Evolutionary conservation across 805 yeast species (phyloP), one percentile per base, ranked within the genome.

Genomic region (Yarrowia keelungensis): DNA sequence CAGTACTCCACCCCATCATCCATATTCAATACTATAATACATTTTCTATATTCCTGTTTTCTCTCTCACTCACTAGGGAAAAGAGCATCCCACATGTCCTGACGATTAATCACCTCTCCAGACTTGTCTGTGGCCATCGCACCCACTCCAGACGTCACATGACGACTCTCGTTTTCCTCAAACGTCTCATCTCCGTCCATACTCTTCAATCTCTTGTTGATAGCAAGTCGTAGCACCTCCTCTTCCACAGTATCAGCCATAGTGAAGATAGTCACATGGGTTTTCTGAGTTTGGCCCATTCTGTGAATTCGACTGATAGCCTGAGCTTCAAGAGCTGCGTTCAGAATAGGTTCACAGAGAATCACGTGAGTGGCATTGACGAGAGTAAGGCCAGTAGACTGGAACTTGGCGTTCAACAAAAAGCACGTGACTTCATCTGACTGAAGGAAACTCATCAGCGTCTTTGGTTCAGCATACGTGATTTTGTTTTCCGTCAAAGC

Each of bases 311-410:
- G 84, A 62, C 96, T 91, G 67, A 93, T 89, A 0, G 98, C 98
- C 76, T 94, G 99, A 15, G 91, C 76, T 73, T 95, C 98, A 59
- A 92, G 81, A 2, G 97, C 89, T 0, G 93, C 86, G 74, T 92
- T 92, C 15, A 95, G 89, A 69, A 95, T 81, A 0, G 99, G 98
- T 78, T 95, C 99, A 76, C 98, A 90, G 5, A 95, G 77, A 71
- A 93, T 89, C 0, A 95, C 94, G 76, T 95, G 97, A 2, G 90
- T 89, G 0, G 99, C 98, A 80, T 94, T 94, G 9, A 92, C 87
- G 68, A 95, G 81, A 9, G 97, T 95, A 71, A 95, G 80, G 0
- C 99, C 99, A 14, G 97, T 80, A 2, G 97, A 92, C 75, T 93
- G 91, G 0, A 93, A 88, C 72, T 87, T 88, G 0, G 97, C 94